Evolutionary conservation across 75 land plant genomes (phyloP).

Genomic region (Picea sitchensis): DNA sequence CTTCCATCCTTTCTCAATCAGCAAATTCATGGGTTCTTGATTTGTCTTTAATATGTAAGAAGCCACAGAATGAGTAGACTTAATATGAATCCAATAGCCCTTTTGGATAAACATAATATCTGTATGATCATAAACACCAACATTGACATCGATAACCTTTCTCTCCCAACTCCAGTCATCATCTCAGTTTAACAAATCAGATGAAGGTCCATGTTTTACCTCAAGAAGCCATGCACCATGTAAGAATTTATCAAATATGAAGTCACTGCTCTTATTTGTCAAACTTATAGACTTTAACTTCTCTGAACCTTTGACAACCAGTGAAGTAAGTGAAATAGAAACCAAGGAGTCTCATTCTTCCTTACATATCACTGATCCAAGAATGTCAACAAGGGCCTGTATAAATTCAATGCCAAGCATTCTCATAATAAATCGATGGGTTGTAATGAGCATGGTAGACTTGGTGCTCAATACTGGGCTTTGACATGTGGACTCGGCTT

Average conservation of each 20-base stretch:
- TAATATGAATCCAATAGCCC: conserved; percentile 73
- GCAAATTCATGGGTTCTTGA: conserved; percentile 33
- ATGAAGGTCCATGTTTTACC: conserved; percentile 55
- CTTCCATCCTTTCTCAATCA: conserved; percentile 46
- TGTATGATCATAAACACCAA: conserved; percentile 53
- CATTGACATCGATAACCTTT: conserved; percentile 48
- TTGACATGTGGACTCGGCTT: no score
- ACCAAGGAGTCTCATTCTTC: no score
- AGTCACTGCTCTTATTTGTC: no score
- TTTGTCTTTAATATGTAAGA: conserved; percentile 46
- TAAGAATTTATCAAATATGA: conserved; percentile 51
- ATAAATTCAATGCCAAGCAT: no score
- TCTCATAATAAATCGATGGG: no score
- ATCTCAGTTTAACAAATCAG: conserved; percentile 20
- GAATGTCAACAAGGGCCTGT: no score
- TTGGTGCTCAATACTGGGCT: no score
- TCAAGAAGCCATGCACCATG: conserved; percentile 85
- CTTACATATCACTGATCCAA: no score
- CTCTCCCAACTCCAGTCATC: conserved; percentile 96
- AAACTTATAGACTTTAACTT: conserved; percentile 30
- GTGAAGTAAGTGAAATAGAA: conserved; percentile 16
- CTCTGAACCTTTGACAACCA: conserved; percentile 16
- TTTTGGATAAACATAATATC: conserved; percentile 74
- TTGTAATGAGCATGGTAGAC: no score
- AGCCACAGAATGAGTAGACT: conserved; percentile 74